A percentile compares a stretch with the other conserved stretches of the same genome.
These are phyloP conservation scores for Cynara cardunculus DNA, from an alignment of 129 eudicot genomes.

Conservation along the genomic window DNA sequence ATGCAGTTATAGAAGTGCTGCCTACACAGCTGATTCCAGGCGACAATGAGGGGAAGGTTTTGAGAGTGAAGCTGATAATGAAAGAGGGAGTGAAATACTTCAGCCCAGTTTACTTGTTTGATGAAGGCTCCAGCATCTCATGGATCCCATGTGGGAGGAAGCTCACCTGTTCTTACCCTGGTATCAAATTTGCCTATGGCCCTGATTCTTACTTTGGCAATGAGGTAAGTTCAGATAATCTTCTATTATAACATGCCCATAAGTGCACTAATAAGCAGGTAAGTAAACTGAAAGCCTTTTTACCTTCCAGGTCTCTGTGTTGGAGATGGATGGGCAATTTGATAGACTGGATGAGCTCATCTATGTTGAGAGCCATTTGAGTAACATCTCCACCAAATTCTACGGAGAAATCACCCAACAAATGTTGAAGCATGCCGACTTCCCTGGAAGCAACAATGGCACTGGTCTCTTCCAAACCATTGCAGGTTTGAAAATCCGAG, in stretches of 20 bases:
- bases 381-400: slow-evolving; percentile 92
- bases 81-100: slow-evolving; percentile 89
- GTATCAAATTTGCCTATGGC: slow-evolving; percentile 87
- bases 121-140: slow-evolving; percentile 90
- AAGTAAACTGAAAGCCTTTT: not conserved
- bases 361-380: slow-evolving; percentile 91
- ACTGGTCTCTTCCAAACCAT: slow-evolving; percentile 97
- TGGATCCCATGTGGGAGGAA: slow-evolving; percentile 99
- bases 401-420: slow-evolving; percentile 97
- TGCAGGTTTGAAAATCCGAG: slow-evolving; percentile 85
- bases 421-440: slow-evolving; percentile 86
- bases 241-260: not conserved
- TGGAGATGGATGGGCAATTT: slow-evolving; percentile 98
- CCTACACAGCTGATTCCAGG: slow-evolving; percentile 94
- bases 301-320: slow-evolving; percentile 68
- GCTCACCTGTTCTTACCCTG: slow-evolving; percentile 98
- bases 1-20: slow-evolving; percentile 92
- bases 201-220: slow-evolving; percentile 78
- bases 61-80: slow-evolving; percentile 89
- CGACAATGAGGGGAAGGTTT: slow-evolving; percentile 87
- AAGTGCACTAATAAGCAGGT: not conserved
- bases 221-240: slow-evolving; percentile 51
- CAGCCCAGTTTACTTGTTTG: slow-evolving; percentile 92
- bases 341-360: slow-evolving; percentile 95
- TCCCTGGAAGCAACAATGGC: slow-evolving; percentile 98